A percentile compares a stretch with the other conserved stretches of the same genome.
These are phyloP conservation scores for Coemansia sp. DNA, from an alignment of 192 early-diverging fungal species.

Conservation along the genomic window DNA sequence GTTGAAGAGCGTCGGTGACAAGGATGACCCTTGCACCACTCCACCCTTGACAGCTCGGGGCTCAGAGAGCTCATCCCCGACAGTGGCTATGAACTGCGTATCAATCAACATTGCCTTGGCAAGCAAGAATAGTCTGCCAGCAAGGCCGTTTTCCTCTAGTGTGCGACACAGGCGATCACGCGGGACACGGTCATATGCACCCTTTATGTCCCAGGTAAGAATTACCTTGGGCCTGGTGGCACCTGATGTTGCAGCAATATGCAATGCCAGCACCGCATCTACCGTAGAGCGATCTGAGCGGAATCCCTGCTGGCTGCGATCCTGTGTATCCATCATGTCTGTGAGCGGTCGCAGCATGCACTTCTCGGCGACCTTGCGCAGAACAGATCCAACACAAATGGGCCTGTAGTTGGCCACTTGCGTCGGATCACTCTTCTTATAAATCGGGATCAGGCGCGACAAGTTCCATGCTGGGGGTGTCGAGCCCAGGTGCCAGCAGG, in stretches of 20 bases:
- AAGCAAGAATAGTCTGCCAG: not conserved
- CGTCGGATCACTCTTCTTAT: not conserved
- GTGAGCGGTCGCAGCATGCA: not conserved
- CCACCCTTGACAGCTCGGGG: not conserved
- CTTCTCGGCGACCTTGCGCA: not conserved
- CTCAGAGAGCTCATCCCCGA: not conserved
- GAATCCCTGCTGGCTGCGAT: not conserved
- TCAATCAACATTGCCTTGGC: not conserved
- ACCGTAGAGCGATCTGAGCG: not conserved
- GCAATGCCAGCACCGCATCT: not conserved
- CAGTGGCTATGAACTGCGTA: not conserved
- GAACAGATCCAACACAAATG: not conserved
- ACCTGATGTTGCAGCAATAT: not conserved
- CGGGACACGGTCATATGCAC: not conserved
- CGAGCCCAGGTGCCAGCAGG: not conserved
- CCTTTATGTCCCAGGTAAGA: constrained; percentile 1
- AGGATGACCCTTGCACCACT: not conserved
- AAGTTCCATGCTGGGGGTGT: not conserved
- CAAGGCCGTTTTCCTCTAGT: not conserved
- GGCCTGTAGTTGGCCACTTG: not conserved
- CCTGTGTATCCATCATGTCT: not conserved
- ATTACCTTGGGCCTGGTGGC: not conserved
- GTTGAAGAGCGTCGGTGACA: constrained; percentile 4
- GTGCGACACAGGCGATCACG: not conserved
- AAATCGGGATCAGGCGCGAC: not conserved